Evolutionary conservation across 352 stramenopile genomes (phyloP).

Genomic region (Pilasporangium apinafurcum): DNA sequence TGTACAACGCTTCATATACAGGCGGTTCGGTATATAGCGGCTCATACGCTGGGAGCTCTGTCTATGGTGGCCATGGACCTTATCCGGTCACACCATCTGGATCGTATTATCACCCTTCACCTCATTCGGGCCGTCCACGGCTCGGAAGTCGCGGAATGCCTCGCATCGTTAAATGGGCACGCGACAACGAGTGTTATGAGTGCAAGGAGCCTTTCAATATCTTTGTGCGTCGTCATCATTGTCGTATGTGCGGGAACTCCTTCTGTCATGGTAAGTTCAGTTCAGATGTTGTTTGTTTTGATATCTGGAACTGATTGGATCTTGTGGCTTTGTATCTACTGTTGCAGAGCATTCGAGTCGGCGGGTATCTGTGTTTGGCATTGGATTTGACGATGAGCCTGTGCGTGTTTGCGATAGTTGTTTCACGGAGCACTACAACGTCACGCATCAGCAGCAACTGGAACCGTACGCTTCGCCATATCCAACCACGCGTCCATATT

Average conservation of each 20-base stretch:
- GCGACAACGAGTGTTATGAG: conserved; percentile 78
- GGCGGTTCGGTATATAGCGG: no score
- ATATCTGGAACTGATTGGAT: not conserved
- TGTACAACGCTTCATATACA: no score
- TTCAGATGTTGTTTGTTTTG: conserved; percentile 1
- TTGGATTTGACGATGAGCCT: conserved; percentile 79
- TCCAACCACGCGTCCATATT: conserved; percentile 1
- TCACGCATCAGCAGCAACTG: conserved; percentile 20
- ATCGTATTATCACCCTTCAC: not conserved
- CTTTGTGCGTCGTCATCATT: conserved; percentile 81
- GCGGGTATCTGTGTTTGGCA: conserved; percentile 62
- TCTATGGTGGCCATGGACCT: no score
- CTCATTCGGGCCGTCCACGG: conserved; percentile 3
- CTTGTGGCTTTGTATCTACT: not conserved
- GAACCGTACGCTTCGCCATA: no score
- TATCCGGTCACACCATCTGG: conserved; percentile 5
- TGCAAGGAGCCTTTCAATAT: conserved; percentile 80
- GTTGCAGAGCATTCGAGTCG: conserved; percentile 64
- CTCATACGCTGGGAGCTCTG: no score
- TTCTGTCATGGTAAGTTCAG: conserved; percentile 58
- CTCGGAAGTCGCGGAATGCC: conserved; percentile 16
- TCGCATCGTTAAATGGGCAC: conserved; percentile 77
- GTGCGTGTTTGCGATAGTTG: conserved; percentile 85
- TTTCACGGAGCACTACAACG: conserved; percentile 68
- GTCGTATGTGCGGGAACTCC: conserved; percentile 82